Base-by-base conservation (phyloP, 2,329 filamentous ascomycete genomes). In the Aspergillus ochraceus region DNA sequence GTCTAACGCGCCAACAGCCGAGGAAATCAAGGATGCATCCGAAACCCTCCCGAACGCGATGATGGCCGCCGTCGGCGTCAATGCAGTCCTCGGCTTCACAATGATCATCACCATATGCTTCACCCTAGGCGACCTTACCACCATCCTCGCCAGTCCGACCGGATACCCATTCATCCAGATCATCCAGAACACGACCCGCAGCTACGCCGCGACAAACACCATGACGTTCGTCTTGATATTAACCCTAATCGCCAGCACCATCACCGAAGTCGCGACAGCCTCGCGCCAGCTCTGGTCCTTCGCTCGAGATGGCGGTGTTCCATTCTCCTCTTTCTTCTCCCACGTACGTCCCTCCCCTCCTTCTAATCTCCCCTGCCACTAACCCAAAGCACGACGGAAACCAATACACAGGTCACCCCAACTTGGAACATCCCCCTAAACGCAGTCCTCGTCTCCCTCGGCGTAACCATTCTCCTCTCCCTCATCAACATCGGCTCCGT, bases 161-260 rank as follows among this genome's bases (percentile, higher is more conserved):
- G 79, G 79, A 1, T 85, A 83, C 52, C 85, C 86, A 0, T 86
- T 86, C 62, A 86, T 88, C 66, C 78, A 85, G 53, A 79, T 87
- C 22, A 86, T 86, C 59, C 77, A 77, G 61, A 78, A 84, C 39
- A 80, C 80, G 1, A 82, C 83, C 2, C 72, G 77, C 1, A 82
- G 79, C 19, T 70, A 77, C 2, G 78, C 77, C 1, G 83, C 80
- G 0, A 79, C 83, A 0, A 79, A 80, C 1, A 77, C 80, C 20
- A 84, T 86, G 79, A 76, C 79, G 0, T 70, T 76, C 4, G 77
- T 86, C 19, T 71, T 85, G 3, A 76, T 84, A 3, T 69, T 84
- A 19, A 79, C 83, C 30, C 72, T 80, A 5, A 78, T 79, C 1
- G 81, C 78, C 19, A 80, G 80, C 39, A 82, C 79, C 14, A 80